These are phyloP conservation scores for Colletotrichum scovillei DNA, from an alignment of 2,329 filamentous ascomycete species.

Conservation along the genomic window DNA sequence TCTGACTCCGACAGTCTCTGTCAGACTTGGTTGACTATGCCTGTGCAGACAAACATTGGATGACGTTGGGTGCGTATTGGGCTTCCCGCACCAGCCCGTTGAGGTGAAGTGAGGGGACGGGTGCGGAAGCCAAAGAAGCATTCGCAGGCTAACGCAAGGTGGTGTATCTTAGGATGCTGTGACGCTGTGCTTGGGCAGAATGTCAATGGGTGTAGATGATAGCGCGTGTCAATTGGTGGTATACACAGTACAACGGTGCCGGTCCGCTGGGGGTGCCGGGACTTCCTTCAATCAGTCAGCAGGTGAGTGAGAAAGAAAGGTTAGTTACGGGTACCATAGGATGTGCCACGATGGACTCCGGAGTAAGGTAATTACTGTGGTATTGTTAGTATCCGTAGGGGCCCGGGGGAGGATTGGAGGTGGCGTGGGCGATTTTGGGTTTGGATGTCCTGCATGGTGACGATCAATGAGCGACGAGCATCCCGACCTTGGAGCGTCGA, in stretches of 20 bases:
- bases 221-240: background rate
- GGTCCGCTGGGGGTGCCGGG: background rate
- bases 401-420: background rate
- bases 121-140: background rate
- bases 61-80: background rate
- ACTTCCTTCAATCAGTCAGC: background rate
- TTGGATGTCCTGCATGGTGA: conserved; percentile 24
- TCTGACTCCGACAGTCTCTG: conserved; percentile 19
- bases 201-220: background rate
- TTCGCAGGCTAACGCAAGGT: background rate
- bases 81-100: background rate
- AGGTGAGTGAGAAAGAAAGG: background rate
- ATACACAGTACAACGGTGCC: too few species aligned
- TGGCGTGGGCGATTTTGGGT: background rate
- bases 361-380: background rate
- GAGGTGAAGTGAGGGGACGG: background rate
- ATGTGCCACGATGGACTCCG: background rate
- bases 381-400: background rate
- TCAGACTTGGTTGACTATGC: background rate
- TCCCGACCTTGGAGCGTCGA: background rate
- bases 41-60: background rate
- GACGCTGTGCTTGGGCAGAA: background rate
- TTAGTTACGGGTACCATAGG: background rate
- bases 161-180: background rate
- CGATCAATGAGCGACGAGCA: conserved; percentile 6